phyloP scores from a whole-genome alignment of 345 rosid species.

The Camelina sativa region DNA sequence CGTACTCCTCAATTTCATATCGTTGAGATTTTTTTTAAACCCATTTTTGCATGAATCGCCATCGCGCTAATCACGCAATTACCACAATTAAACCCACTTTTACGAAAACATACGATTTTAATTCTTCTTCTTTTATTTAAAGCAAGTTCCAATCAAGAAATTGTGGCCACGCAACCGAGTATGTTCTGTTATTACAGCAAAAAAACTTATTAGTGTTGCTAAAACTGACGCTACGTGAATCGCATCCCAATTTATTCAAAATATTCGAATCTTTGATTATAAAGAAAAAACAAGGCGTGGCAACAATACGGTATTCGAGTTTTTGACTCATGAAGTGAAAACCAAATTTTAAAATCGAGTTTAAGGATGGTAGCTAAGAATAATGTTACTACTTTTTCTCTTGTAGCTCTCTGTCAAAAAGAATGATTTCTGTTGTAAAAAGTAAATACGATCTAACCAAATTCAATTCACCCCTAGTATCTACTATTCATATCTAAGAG shows the following conservation, averaged over 20 bases:
- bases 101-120: constrained; percentile 7
- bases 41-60: not conserved
- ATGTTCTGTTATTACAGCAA: not conserved
- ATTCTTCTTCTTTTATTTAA: no score
- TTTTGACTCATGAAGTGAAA: no score
- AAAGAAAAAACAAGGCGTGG: no score
- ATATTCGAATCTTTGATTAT: no score
- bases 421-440: not conserved
- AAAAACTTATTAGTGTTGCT: not conserved
- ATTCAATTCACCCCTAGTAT: not conserved
- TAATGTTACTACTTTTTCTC: not conserved
- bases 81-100: not conserved
- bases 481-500: not conserved
- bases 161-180: constrained; percentile 20
- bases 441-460: not conserved
- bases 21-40: not conserved
- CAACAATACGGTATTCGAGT: no score
- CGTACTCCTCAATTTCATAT: constrained; percentile 41
- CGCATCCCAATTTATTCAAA: no score
- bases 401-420: not conserved
- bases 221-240: no score
- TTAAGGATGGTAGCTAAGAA: not conserved
- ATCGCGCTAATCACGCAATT: constrained; percentile 31
- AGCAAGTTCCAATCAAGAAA: not conserved
- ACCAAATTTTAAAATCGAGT: no score